These are phyloP conservation scores for Rhododendron ferrugineum DNA, from an alignment of 148 eudicot species.

Conservation along the genomic window DNA sequence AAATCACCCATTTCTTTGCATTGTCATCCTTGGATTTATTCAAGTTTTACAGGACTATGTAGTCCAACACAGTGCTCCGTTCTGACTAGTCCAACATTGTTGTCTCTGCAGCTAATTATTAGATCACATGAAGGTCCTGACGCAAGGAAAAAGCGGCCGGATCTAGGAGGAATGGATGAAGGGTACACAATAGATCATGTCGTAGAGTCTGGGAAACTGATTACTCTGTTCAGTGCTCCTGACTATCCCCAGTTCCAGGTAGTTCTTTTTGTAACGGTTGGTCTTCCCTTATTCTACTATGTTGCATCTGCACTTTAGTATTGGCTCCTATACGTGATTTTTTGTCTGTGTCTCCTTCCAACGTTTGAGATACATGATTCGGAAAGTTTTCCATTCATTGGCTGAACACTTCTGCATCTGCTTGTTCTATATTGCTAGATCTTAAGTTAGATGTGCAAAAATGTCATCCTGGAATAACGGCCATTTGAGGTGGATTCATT, in stretches of 20 bases:
- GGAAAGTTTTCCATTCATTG: neutral
- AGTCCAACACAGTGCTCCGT: neutral
- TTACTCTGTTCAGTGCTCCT: conserved; percentile 91
- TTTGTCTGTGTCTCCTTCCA: neutral
- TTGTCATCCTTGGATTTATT: neutral
- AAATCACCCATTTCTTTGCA: neutral
- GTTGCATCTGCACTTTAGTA: neutral
- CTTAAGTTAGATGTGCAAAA: neutral
- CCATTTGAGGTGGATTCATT: neutral
- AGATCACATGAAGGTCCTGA: conserved; percentile 99
- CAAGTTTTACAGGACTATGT: neutral
- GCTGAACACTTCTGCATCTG: neutral
- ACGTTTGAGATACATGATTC: neutral
- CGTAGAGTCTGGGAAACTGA: conserved; percentile 88
- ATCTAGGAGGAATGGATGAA: conserved; percentile 78
- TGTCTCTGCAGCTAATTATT: conserved; percentile 57
- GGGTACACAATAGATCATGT: conserved; percentile 94
- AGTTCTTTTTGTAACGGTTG: neutral
- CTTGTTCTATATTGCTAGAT: neutral
- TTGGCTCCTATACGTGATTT: neutral
- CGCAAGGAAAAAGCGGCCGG: conserved; percentile 91
- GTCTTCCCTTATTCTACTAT: neutral
- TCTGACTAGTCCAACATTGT: neutral
- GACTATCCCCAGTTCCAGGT: conserved; percentile 99
- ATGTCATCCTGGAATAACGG: neutral